Base-by-base conservation (phyloP, 2,329 filamentous ascomycete species). In the Xylaria sp. region DNA sequence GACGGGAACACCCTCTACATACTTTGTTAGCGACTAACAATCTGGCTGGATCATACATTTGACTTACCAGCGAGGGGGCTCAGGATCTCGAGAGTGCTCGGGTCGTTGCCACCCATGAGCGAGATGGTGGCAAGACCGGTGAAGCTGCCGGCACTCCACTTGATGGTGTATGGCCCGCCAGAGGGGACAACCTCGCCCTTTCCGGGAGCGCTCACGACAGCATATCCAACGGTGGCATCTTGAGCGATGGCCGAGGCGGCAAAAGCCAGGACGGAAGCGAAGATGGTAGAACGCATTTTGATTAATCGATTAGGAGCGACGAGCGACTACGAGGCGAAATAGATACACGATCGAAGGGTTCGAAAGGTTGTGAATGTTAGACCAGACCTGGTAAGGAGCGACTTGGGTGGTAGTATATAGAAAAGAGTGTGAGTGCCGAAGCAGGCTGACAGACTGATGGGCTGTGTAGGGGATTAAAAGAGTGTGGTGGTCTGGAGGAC, bases 281-380 rank as follows among this genome's bases (percentile, higher is more conserved):
- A 73, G 68, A 81, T 74, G 66, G 79, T 64, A 66, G 82, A 85
- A 71, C 79, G 82, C 84, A 87, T 87, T 62, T 81, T 86, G 80
- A 72, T 57, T 38, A 33, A 35, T 37, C 3, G 17, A 37, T 52
- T 38, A 37, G 31, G 41, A 21, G 29, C 21, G 33, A 19, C 4
- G 35, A 40, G 48, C 21, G 49, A 54, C 60, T 19, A 19, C 27
- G 19, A 25, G 46, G 33, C 37, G 17, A 44, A 38, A 44, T n/a
- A n/a, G n/a, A n/a, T n/a, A n/a, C 13, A 38, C 19, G 35, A 40
- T 44, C 1, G 31, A 60, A 31, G 48, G 46, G 33, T 53, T 37
- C 19, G 9, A 37, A 35, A 52, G 44, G 38, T 43, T 52, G 49
- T 43, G 23, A 57, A 21, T 33, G 46, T 48, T 40, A 46, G 54